Conservation (phyloP, 2,329 filamentous ascomycete genomes). For the Fusarium buharicum region DNA sequence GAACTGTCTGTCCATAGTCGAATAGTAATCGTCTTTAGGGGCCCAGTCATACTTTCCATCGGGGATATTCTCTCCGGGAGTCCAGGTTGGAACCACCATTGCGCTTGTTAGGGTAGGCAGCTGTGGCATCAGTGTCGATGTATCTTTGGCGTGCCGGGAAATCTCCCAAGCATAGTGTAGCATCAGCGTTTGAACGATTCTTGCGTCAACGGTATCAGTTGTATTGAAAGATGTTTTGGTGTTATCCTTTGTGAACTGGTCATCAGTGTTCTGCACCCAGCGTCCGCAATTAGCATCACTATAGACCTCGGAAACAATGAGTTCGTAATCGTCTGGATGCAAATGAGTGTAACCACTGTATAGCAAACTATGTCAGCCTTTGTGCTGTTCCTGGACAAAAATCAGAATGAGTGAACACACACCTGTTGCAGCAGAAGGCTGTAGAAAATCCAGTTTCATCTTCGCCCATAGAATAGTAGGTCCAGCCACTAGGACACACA, state of each 20-base stretch:
- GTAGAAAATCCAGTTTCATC: not conserved
- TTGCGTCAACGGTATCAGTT: no score
- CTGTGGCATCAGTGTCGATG: not conserved
- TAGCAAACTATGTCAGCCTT: not conserved
- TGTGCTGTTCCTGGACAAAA: no score
- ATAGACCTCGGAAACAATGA: not conserved
- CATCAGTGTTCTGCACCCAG: not conserved
- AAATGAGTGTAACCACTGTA: not conserved
- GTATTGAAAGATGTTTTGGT: no score
- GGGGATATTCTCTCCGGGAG: not conserved
- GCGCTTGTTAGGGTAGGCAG: not conserved
- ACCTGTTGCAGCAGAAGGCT: constrained; percentile 7
- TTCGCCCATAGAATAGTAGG: not conserved
- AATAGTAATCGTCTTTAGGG: no score
- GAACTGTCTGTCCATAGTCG: no score
- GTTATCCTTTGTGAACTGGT: not conserved
- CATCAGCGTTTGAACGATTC: no score
- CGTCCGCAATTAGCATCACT: not conserved
- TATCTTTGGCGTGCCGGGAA: no score
- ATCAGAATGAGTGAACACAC: not conserved
- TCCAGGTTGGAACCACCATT: not conserved
- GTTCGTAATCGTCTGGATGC: not conserved
- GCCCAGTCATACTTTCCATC: not conserved
- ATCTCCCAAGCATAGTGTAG: no score
- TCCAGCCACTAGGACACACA: constrained; percentile 3